Evolutionary conservation across 495 filamentous ascomycete species (phyloP), one percentile per base, ranked within the genome.

Genomic region (Cercophora sp.): DNA sequence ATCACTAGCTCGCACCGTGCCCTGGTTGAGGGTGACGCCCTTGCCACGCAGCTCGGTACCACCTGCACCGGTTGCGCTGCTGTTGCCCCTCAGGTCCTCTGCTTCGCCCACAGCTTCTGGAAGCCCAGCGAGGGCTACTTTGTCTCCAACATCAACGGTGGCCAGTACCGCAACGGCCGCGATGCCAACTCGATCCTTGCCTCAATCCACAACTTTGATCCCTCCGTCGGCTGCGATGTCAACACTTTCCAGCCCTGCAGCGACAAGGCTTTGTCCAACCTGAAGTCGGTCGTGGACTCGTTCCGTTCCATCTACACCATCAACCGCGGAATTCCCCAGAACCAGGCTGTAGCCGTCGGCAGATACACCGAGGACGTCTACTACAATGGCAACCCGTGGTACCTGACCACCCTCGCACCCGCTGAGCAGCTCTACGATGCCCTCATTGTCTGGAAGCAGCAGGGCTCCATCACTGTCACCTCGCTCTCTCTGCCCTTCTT

Each of bases 361-460:
- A 67, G 86, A 18, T 90, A 90, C 60, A 62, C 83, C 1, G 85
- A 87, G 57, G 86, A 89, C 54, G 60, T 69, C 3, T 89, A 87
- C 58, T 81, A 82, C 59, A 77, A 79, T 42, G 84, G 81, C 16
- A 83, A 85, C 65, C 82, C 80, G 36, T 85, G 83, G 84, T 86
- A 83, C 56, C 72, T 88, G 8, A 71, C 72, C 55, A 86, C 82
- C 1, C 66, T 85, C 36, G 82, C 81, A 8, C 82, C 82, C 1
- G 84, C 82, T 8, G 84, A 87, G 62, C 77, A 79, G 57, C 71
- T 87, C 18, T 87, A 86, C 58, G 80, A 82, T 54, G 80, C 83
- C 5, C 34, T 85, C 4, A 79, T 80, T 50, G 79, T 83, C 45
- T 85, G 81, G 80, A 70, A 82, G 47, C 61, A 66, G 25, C 56